These are phyloP conservation scores for Syzygium malaccense DNA, from an alignment of 441 rosid genomes.

Conservation along the genomic window DNA sequence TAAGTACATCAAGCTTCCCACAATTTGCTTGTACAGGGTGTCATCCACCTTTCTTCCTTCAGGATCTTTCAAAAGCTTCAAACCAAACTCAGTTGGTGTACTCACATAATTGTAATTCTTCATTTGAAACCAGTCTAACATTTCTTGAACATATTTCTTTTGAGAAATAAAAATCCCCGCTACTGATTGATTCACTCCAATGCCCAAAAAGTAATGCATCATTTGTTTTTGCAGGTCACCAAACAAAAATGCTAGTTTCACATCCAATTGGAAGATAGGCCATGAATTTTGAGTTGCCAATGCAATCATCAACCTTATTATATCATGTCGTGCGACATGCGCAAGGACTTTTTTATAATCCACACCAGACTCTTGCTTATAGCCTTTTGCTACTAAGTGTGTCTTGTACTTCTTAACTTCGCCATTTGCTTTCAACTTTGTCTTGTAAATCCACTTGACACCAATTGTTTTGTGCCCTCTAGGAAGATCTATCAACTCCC, in stretches of 20 bases:
- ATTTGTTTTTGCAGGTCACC: rapidly evolving
- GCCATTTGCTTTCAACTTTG: neutral
- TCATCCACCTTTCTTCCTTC: neutral
- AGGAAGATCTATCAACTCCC: neutral
- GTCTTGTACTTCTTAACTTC: neutral
- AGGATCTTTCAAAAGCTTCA: neutral
- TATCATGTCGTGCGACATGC: rapidly evolving
- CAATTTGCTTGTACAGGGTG: neutral
- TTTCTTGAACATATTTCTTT: neutral
- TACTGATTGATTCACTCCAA: neutral
- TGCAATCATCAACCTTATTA: neutral
- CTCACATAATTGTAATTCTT: neutral
- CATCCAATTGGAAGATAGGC: neutral
- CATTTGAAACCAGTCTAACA: neutral
- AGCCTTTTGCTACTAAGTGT: neutral
- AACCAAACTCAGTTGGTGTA: neutral
- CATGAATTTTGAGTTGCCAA: neutral
- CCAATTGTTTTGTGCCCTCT: neutral
- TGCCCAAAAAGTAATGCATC: neutral
- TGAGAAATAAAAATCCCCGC: rapidly evolving
- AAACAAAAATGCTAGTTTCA: neutral
- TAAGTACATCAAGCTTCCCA: neutral
- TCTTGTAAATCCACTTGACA: neutral
- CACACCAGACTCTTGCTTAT: neutral
- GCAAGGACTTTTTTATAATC: neutral